These are phyloP conservation scores for Setomelanomma holmii DNA, from an alignment of 2,329 filamentous ascomycete genomes.

Conservation along the genomic window DNA sequence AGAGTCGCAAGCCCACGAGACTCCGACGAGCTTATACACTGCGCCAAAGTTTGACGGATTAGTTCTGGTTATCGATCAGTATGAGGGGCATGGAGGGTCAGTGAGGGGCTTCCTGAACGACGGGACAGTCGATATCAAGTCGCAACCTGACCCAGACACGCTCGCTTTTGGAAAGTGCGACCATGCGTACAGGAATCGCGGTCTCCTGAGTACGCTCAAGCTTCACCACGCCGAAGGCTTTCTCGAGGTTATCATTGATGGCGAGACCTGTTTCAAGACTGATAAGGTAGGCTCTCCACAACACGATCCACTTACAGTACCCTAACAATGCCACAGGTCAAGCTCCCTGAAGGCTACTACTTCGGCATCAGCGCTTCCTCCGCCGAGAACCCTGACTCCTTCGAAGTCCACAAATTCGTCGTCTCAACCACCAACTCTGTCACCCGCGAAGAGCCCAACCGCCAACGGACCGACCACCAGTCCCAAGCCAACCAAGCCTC, in stretches of 20 bases:
- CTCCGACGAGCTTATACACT: constrained; percentile 81
- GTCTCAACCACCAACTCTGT: constrained; percentile 63
- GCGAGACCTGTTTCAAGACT: constrained; percentile 81
- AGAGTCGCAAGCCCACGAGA: constrained; percentile 70
- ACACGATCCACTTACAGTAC: too few species aligned
- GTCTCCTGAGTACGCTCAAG: constrained; percentile 80
- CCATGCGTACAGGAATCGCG: constrained; percentile 90
- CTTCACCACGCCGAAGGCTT: constrained; percentile 69
- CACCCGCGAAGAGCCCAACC: constrained; percentile 43
- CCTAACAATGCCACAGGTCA: constrained; percentile 60
- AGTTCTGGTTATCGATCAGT: constrained; percentile 82
- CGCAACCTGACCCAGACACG: constrained; percentile 77
- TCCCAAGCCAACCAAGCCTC: constrained; percentile 26
- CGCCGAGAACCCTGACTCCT: constrained; percentile 90
- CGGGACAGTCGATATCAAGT: constrained; percentile 78
- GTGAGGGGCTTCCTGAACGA: constrained; percentile 95
- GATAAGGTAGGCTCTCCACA: constrained; percentile 63
- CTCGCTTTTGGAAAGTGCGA: constrained; percentile 93
- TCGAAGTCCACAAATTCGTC: constrained; percentile 88
- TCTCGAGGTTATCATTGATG: constrained; percentile 83
- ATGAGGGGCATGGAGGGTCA: constrained; percentile 79
- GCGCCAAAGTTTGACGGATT: constrained; percentile 88
- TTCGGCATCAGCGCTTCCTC: constrained; percentile 89
- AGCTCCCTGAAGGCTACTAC: constrained; percentile 79
- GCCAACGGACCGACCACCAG: constrained; percentile 37